Conservation (phyloP, 1,284 basidiomycete genomes). For the Ceratobasidium sp. region DNA sequence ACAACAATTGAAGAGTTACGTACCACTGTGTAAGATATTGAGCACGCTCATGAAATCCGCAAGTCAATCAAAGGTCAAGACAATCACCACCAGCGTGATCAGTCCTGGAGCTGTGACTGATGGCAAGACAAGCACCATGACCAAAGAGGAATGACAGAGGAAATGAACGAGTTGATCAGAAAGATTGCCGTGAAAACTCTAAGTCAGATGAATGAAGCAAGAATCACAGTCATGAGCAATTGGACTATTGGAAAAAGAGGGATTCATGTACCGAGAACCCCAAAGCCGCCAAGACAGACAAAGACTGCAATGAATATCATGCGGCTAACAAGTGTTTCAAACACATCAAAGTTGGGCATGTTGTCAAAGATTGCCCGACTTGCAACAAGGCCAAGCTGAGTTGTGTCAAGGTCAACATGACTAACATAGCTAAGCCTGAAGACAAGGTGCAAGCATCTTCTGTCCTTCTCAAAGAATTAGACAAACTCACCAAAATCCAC, state of each 20-base stretch:
- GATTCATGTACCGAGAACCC: neutral
- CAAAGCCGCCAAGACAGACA: neutral
- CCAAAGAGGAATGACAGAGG: too few relatives aligned
- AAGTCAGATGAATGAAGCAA: too few relatives aligned
- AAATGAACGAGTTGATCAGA: too few relatives aligned
- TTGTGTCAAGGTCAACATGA: neutral
- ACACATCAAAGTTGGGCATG: slow-evolving; percentile 22
- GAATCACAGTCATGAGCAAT: too few relatives aligned
- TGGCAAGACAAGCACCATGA: neutral
- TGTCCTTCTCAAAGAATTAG: neutral
- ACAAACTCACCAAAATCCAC: slow-evolving; percentile 2
- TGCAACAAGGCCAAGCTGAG: slow-evolving; percentile 16
- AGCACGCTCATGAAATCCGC: neutral
- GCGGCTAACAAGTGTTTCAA: slow-evolving; percentile 45
- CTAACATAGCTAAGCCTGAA: neutral
- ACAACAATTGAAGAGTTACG: neutral
- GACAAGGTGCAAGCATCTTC: neutral
- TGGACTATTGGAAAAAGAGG: neutral
- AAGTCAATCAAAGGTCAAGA: neutral
- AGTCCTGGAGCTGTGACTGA: neutral
- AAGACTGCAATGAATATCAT: slow-evolving; percentile 23
- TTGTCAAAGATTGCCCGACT: slow-evolving; percentile 43
- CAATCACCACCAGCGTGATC: neutral
- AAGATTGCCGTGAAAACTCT: too few relatives aligned
- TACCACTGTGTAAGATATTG: neutral